Percentiles rank a stretch among this genome's conserved stretches.
These are phyloP conservation scores for Aspergillus ibericus DNA, from an alignment of 2,329 filamentous ascomycete species.

Conservation along the genomic window DNA sequence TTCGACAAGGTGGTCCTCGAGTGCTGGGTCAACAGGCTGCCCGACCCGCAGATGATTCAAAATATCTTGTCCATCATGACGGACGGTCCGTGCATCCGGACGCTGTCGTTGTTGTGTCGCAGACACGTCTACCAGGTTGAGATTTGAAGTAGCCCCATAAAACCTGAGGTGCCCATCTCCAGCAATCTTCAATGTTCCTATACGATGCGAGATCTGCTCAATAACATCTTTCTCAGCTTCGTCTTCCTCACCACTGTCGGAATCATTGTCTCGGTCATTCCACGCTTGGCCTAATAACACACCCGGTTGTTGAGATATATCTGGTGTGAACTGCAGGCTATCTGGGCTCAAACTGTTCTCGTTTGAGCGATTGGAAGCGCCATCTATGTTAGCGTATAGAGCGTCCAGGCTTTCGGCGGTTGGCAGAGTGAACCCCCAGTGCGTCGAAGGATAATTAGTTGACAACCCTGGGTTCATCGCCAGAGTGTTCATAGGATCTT, in stretches of 20 bases:
- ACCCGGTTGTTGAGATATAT: constrained; percentile 28
- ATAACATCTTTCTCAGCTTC: constrained; percentile 40
- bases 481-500: constrained; percentile 21
- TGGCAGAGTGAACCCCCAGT: constrained; percentile 37
- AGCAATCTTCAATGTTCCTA: constrained; percentile 46
- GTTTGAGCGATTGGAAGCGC: constrained; percentile 14
- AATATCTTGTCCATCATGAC: constrained; percentile 42
- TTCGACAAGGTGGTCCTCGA: constrained; percentile 48
- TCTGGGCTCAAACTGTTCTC: constrained; percentile 28
- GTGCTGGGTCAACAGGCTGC: constrained; percentile 40
- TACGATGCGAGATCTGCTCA: constrained; percentile 45
- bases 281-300: constrained; percentile 20
- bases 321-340: constrained; percentile 29
- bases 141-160: constrained; percentile 48
- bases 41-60: constrained; percentile 45
- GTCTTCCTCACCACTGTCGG: constrained; percentile 39
- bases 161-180: constrained; percentile 47
- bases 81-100: constrained; percentile 39
- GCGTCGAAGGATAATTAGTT: constrained; percentile 24
- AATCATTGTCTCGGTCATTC: constrained; percentile 27
- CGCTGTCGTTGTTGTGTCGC: constrained; percentile 20
- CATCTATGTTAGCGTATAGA: constrained; percentile 35
- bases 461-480: constrained; percentile 14
- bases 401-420: constrained; percentile 37
- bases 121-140: constrained; percentile 44